Percentiles rank a stretch among this genome's conserved stretches.
phyloP scores from a whole-genome alignment of 163 green algal species.

The Smithsoniella earleae region DNA sequence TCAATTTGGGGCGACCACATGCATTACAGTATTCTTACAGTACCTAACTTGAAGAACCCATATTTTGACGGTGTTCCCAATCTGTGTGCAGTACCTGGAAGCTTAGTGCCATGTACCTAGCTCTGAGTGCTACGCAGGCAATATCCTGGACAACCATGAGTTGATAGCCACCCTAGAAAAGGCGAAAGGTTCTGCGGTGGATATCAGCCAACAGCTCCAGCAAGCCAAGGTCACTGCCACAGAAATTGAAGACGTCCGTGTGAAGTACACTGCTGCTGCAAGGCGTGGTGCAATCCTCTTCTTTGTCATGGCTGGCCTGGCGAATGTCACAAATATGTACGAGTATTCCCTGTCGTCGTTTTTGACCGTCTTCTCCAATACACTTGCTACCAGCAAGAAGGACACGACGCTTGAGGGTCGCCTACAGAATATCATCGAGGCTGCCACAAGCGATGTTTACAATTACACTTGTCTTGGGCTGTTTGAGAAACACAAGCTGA shows the following conservation, averaged over 20 bases:
- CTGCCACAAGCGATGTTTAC: constrained; percentile 74
- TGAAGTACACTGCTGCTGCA: constrained; percentile 61
- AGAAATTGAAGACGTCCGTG: constrained; percentile 65
- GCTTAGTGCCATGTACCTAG: too few species aligned
- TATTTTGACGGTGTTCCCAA: too few species aligned
- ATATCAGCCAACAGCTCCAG: constrained; percentile 69
- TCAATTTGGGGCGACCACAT: too few species aligned
- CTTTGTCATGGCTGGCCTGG: constrained; percentile 65
- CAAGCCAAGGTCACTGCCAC: constrained; percentile 46
- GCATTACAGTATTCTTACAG: not conserved
- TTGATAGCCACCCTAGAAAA: constrained; percentile 76
- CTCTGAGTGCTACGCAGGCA: too few species aligned
- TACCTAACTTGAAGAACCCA: not conserved
- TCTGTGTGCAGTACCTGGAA: too few species aligned
- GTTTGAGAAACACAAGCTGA: constrained; percentile 87
- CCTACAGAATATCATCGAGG: constrained; percentile 67
- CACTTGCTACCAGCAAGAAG: constrained; percentile 56
- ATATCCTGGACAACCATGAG: constrained; percentile 83
- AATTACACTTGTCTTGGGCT: constrained; percentile 75
- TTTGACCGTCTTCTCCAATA: constrained; percentile 66
- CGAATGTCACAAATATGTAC: constrained; percentile 78
- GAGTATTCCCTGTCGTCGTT: constrained; percentile 69
- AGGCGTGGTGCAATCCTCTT: constrained; percentile 71
- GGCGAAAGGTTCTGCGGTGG: constrained; percentile 66
- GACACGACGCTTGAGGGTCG: constrained; percentile 53